These are phyloP conservation scores for Chloranthus sessilifolius DNA, from an alignment of 164 flowering plant species.

Conservation along the genomic window DNA sequence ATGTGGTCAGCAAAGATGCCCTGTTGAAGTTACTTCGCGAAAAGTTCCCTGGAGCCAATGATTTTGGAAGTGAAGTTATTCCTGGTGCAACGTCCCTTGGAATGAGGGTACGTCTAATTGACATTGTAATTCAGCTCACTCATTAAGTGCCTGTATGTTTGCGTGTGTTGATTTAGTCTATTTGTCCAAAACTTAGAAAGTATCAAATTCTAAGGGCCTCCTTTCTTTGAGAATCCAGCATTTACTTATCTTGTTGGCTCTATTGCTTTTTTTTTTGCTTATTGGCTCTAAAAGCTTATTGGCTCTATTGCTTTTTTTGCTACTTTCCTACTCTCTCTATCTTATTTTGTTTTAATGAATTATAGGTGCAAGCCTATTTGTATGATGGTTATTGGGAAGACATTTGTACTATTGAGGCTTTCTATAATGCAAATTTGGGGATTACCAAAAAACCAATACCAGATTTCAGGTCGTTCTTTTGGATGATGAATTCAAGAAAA, in stretches of 20 bases:
- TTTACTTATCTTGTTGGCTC: no score
- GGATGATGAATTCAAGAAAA: not conserved
- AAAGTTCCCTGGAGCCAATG: conserved; percentile 92
- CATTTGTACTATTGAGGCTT: conserved; percentile 95
- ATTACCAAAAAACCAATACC: conserved; percentile 91
- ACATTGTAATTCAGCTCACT: not conserved
- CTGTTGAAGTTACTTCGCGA: conserved; percentile 76
- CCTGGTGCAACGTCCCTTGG: conserved; percentile 93
- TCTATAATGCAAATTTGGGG: conserved; percentile 91
- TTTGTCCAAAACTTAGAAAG: not conserved
- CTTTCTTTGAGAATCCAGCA: no score
- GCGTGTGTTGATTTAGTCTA: not conserved
- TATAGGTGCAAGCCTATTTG: conserved; percentile 88
- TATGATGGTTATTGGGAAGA: conserved; percentile 99
- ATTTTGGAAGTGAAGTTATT: conserved; percentile 97
- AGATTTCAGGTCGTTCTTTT: conserved; percentile 62
- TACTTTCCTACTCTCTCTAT: no score
- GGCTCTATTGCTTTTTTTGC: no score
- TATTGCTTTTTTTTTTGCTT: no score
- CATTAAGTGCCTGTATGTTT: no score
- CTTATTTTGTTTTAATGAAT: not conserved
- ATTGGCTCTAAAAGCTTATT: no score
- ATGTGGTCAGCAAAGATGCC: conserved; percentile 92
- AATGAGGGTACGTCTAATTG: conserved; percentile 57
- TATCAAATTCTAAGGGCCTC: no score